phyloP scores from a whole-genome alignment of 2,329 filamentous ascomycete genomes.

The Beauveria sp. region DNA sequence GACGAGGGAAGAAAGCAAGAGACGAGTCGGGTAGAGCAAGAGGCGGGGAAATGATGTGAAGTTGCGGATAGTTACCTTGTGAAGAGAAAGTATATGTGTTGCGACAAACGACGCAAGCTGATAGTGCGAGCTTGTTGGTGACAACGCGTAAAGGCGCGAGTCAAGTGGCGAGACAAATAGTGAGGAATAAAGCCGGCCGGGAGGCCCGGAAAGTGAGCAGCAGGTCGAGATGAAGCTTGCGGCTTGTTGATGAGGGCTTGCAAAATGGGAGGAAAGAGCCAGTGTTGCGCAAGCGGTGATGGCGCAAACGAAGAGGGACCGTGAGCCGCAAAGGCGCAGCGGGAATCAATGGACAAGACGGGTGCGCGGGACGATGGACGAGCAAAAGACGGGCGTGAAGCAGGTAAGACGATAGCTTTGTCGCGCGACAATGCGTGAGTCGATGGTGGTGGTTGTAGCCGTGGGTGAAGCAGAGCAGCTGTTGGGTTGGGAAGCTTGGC shows the following conservation, averaged over 20 bases:
- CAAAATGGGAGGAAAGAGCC: not conserved
- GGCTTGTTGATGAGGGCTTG: not conserved
- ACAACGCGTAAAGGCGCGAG: conserved; percentile 6
- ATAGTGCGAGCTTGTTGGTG: conserved; percentile 1
- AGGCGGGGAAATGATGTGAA: not conserved
- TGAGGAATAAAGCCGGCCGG: not conserved
- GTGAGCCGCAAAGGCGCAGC: conserved; percentile 1
- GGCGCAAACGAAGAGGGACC: not conserved
- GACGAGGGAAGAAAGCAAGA: not conserved
- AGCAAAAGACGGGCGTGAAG: not conserved
- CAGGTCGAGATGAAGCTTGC: not conserved
- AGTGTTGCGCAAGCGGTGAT: not conserved
- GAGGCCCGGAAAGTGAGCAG: not conserved
- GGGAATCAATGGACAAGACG: not conserved
- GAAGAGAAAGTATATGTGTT: not conserved
- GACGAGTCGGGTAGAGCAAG: not conserved
- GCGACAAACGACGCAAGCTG: conserved; percentile 7
- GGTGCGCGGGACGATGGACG: not conserved
- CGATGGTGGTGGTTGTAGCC: not conserved
- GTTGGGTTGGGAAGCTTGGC: not conserved
- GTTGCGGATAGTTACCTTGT: conserved; percentile 5
- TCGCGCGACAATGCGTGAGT: not conserved
- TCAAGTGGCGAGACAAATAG: not conserved
- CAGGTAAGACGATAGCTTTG: not conserved
- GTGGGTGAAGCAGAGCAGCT: not conserved